Conservation (phyloP, 2,329 filamentous ascomycete genomes). For the Aspergillus japonicus region DNA sequence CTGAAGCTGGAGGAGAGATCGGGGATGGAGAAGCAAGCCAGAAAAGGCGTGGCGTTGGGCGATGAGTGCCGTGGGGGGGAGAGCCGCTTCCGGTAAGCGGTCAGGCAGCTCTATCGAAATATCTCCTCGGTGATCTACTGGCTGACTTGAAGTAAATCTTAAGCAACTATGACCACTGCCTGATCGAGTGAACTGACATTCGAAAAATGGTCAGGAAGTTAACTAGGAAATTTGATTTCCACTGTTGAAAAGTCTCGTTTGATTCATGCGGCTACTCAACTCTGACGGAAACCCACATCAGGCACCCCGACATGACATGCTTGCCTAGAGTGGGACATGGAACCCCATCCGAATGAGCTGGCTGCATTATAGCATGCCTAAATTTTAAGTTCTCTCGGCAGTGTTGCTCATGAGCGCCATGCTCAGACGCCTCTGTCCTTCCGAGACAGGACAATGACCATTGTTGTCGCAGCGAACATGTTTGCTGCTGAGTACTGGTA, state of each 20-base stretch:
- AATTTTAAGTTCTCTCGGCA: no score
- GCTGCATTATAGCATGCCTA: no score
- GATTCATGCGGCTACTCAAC: neutral
- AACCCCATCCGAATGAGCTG: no score
- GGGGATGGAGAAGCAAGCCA: constrained; percentile 8
- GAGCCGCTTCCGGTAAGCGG: constrained; percentile 15
- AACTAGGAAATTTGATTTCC: no score
- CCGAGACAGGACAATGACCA: neutral
- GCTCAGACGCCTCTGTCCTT: no score
- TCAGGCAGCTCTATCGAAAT: constrained; percentile 3
- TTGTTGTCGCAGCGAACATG: neutral
- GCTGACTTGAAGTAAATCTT: neutral
- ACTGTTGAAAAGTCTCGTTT: neutral
- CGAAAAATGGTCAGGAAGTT: no score
- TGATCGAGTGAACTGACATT: neutral
- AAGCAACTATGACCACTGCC: neutral
- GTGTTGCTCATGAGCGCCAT: no score
- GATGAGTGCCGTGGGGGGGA: constrained; percentile 15
- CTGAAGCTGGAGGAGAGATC: neutral
- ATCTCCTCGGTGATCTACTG: neutral
- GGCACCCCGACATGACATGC: neutral
- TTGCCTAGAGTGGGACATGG: no score
- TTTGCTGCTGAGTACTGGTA: neutral
- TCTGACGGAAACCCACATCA: neutral
- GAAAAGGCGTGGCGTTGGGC: constrained; percentile 23